Base-by-base conservation (phyloP, 352 stramenopile genomes). In the Peronospora farinosa region DNA sequence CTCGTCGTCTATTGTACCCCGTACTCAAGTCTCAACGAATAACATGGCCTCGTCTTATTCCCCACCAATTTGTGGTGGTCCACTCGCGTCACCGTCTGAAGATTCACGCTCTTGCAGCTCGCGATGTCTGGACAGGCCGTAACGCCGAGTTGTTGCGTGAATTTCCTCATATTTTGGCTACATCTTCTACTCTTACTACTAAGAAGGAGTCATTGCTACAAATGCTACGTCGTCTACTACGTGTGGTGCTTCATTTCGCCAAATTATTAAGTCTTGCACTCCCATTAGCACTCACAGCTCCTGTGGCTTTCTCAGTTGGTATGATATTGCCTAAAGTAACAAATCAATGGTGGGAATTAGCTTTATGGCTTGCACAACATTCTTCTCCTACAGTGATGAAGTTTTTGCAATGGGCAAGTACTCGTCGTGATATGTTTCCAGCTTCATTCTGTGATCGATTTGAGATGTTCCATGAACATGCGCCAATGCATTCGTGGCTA, bases 381-480 rank as follows among this genome's bases (percentile, higher is more conserved):
- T 75, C 75, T 44, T 96, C 93, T 11, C 95, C 95, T 1, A 80
- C 84, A 4, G 87, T 97, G 55, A 92, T 97, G 66, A 98, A 98
- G 72, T 91, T 98, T 40, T 74, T 91, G 33, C 95, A 98, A 69
- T 98, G 95, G 95, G 87, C 91, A 1, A 94, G 89, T 21, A 97
- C 91, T 15, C 75, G 95, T 10, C 78, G 91, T 15, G 95, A 98
- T 62, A 79, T 98, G 48, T 98, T 98, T 48, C 87, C 92, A 1
- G 64, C 75, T 8, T 61, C 74, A 0, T 78, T 97, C 17, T 98
- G 92, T 59, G 82, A 97, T 66, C 78, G 83, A 44, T 91, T 98
- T 28, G 74, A 84, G 33, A 50, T 55, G 21, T 86, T 98, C 46
- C 95, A 98, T 48, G 88, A 96, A 59, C 56, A 85, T 46, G 84